A percentile compares a stretch with the other conserved stretches of the same genome.
These are phyloP conservation scores for Saturnispora dispora DNA, from an alignment of 805 yeast genomes.

Conservation along the genomic window DNA sequence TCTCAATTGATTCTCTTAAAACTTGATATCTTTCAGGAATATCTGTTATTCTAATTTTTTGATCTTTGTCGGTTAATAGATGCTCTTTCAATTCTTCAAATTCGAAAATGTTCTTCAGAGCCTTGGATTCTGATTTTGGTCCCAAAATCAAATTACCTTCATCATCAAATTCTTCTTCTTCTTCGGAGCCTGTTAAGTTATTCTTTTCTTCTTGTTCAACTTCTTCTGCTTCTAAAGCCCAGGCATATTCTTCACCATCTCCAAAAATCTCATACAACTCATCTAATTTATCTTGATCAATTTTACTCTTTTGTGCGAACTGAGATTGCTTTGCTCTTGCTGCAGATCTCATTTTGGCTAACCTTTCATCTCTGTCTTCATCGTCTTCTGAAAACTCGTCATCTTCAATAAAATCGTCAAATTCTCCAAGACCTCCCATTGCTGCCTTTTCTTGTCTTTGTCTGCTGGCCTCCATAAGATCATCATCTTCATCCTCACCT, in stretches of 20 bases:
- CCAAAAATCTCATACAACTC: constrained; percentile 95
- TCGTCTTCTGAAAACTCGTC: constrained; percentile 92
- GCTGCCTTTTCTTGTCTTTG: constrained; percentile 17
- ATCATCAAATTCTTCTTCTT: constrained; percentile 32
- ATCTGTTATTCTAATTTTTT: constrained; percentile 75
- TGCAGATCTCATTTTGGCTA: constrained; percentile 29
- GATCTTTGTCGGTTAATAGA: constrained; percentile 87
- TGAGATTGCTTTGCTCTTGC: constrained; percentile 25
- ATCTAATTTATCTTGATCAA: constrained; percentile 84
- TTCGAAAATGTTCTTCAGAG: constrained; percentile 86
- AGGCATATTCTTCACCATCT: constrained; percentile 92
- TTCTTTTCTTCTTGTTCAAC: constrained; percentile 49
- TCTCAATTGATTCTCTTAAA: constrained; percentile 55
- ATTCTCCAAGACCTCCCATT: constrained; percentile 51
- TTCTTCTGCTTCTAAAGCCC: constrained; percentile 93
- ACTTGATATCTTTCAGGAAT: constrained; percentile 89
- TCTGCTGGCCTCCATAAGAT: constrained; percentile 24
- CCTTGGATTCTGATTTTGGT: constrained; percentile 32
- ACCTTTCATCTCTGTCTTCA: constrained; percentile 45
- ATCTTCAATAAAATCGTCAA: constrained; percentile 95
- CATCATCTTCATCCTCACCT: constrained; percentile 26
- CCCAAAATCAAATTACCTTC: constrained; percentile 26
- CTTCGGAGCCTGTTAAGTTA: constrained; percentile 29
- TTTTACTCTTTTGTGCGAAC: constrained; percentile 32
- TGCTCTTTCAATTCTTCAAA: constrained; percentile 86